Percentiles rank a stretch among this genome's conserved stretches.
phyloP scores from a whole-genome alignment of 2,329 filamentous ascomycete genomes.

The Claviceps citrina region DNA sequence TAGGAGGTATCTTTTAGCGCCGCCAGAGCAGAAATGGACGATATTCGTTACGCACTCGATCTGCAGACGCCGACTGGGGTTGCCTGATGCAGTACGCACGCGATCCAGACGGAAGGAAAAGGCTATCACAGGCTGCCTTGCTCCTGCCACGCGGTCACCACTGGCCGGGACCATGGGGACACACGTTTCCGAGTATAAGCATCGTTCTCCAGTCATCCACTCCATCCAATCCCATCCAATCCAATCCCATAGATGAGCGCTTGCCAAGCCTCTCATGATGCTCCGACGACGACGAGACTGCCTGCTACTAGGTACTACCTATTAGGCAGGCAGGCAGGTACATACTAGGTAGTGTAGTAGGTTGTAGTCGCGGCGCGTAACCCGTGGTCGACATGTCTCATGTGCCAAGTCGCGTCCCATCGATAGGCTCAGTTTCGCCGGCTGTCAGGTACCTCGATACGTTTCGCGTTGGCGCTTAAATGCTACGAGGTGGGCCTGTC shows the following conservation, averaged over 20 bases:
- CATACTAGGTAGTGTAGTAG: too few relatives aligned
- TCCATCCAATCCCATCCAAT: not conserved
- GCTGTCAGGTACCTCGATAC: too few relatives aligned
- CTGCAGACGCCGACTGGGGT: not conserved
- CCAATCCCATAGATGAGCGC: not conserved
- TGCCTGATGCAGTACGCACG: too few relatives aligned
- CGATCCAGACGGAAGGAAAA: not conserved
- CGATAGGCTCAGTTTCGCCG: not conserved
- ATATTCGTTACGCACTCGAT: not conserved
- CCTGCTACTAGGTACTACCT: too few relatives aligned
- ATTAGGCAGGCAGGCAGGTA: too few relatives aligned
- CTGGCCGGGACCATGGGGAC: not conserved
- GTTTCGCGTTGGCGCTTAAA: not conserved
- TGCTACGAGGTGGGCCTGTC: too few relatives aligned
- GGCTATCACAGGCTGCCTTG: too few relatives aligned
- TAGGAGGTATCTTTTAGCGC: too few relatives aligned
- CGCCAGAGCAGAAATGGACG: too few relatives aligned
- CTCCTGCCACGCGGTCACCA: not conserved
- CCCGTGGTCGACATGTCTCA: too few relatives aligned
- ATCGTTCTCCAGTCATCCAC: not conserved
- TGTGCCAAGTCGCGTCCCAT: too few relatives aligned
- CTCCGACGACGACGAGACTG: not conserved
- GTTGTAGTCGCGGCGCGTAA: not conserved
- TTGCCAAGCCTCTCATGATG: not conserved
- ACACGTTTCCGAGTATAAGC: not conserved